Percentiles rank a stretch among this genome's conserved stretches.
phyloP scores from a whole-genome alignment of 495 filamentous ascomycete species.

The Cudoniella acicularis region DNA sequence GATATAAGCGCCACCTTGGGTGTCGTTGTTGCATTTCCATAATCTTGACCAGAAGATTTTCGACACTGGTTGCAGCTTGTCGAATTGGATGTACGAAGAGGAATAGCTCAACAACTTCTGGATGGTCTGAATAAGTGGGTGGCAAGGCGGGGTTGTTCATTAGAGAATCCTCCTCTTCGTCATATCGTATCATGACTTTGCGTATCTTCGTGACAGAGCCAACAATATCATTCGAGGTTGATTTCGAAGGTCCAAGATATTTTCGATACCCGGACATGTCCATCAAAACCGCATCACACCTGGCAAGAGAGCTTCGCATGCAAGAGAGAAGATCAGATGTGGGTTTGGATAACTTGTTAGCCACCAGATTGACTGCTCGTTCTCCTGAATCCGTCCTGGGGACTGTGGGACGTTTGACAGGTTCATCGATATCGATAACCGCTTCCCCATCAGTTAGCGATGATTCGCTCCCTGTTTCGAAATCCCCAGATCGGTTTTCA shows the following conservation, averaged over 20 bases:
- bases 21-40: constrained; percentile 39
- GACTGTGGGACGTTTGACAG: not conserved
- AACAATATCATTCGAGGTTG: constrained; percentile 31
- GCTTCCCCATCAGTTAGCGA: constrained; percentile 13
- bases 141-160: constrained; percentile 29
- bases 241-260: constrained; percentile 34
- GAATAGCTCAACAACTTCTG: constrained; percentile 50
- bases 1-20: constrained; percentile 36
- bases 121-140: constrained; percentile 29
- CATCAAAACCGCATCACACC: constrained; percentile 46
- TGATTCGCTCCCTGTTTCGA: not conserved
- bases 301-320: constrained; percentile 37
- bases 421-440: constrained; percentile 35
- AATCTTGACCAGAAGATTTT: constrained; percentile 41
- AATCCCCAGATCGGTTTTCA: not conserved
- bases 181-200: constrained; percentile 32
- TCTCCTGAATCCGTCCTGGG: constrained; percentile 17
- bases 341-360: constrained; percentile 40
- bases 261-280: constrained; percentile 42
- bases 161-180: constrained; percentile 29
- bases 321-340: constrained; percentile 40
- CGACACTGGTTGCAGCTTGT: constrained; percentile 45
- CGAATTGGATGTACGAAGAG: constrained; percentile 52
- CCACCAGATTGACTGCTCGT: constrained; percentile 31
- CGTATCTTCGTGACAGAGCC: constrained; percentile 32